These are phyloP conservation scores for Saturnispora quitensis DNA, from an alignment of 805 yeast genomes.

Conservation along the genomic window DNA sequence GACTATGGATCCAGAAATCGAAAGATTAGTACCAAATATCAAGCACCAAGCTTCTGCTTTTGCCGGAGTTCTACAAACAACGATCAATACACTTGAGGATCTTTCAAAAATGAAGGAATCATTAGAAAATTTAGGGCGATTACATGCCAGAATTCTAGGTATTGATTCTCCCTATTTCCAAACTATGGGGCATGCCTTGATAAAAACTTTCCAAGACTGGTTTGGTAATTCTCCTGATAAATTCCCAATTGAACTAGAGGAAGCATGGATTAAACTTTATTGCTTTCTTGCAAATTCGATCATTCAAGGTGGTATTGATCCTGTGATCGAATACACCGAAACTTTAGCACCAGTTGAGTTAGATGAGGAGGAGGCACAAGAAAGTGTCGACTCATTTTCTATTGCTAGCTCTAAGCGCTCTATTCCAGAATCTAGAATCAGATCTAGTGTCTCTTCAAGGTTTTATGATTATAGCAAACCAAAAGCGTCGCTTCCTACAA, in stretches of 20 bases:
- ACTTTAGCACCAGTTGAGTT: slow-evolving; percentile 2
- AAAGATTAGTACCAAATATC: slow-evolving; percentile 60
- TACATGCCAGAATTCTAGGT: slow-evolving; percentile 68
- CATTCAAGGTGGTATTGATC: slow-evolving; percentile 51
- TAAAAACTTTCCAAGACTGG: slow-evolving; percentile 60
- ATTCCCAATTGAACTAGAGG: slow-evolving; percentile 53
- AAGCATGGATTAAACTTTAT: slow-evolving; percentile 64
- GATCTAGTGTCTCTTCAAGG: slow-evolving; percentile 1
- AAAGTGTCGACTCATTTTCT: slow-evolving; percentile 4
- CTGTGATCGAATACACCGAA: slow-evolving; percentile 26
- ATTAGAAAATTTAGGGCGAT: slow-evolving; percentile 54
- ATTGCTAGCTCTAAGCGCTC: background rate
- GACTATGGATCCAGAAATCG: slow-evolving; percentile 50
- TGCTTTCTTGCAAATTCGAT: slow-evolving; percentile 60
- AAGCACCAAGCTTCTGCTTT: slow-evolving; percentile 73
- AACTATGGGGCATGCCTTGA: slow-evolving; percentile 63
- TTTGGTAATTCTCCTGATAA: slow-evolving; percentile 30
- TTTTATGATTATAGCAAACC: background rate
- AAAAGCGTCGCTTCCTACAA: background rate
- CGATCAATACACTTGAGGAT: slow-evolving; percentile 56
- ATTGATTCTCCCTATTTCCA: slow-evolving; percentile 62
- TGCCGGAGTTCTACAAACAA: slow-evolving; percentile 67
- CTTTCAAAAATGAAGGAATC: slow-evolving; percentile 49
- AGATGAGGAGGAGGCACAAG: slow-evolving; percentile 5
- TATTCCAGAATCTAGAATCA: background rate